Percentiles rank a stretch among this genome's conserved stretches.
phyloP scores from a whole-genome alignment of 768 basidiomycete genomes.

The Rubroboletus satanas region DNA sequence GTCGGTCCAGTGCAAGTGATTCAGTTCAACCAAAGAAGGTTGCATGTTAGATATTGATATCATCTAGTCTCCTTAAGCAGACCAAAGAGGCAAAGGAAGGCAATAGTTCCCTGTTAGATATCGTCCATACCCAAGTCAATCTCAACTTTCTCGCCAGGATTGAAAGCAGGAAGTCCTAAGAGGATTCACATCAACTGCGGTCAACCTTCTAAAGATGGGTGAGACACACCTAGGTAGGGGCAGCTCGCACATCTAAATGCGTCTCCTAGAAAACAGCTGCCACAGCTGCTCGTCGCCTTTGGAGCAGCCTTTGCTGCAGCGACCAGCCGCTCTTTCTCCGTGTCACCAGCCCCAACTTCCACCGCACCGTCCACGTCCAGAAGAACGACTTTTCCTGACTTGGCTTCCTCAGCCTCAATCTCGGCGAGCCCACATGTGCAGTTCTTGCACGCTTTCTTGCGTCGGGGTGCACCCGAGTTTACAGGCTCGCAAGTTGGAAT shows the following conservation, averaged over 20 bases:
- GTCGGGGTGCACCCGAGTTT: slow-evolving; percentile 45
- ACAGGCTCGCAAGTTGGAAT: slow-evolving; percentile 73
- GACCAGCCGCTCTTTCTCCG: slow-evolving; percentile 62
- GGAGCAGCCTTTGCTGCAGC: slow-evolving; percentile 67
- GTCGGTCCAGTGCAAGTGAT: not conserved
- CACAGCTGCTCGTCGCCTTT: slow-evolving; percentile 94
- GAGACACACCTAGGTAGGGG: slow-evolving; percentile 86
- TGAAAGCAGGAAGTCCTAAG: slow-evolving; percentile 94
- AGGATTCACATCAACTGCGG: slow-evolving; percentile 6
- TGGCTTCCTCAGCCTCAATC: slow-evolving; percentile 79
- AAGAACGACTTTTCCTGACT: slow-evolving; percentile 57
- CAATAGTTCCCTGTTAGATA: slow-evolving; percentile 42
- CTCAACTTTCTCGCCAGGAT: slow-evolving; percentile 97
- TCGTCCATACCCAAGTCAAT: slow-evolving; percentile 89
- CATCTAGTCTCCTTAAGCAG: not conserved
- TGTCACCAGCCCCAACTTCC: slow-evolving; percentile 51
- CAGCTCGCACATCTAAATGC: slow-evolving; percentile 96
- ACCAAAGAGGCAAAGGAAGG: not conserved
- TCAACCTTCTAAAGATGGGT: slow-evolving; percentile 1
- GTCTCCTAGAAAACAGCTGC: slow-evolving; percentile 95
- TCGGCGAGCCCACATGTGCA: slow-evolving; percentile 97
- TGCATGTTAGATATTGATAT: slow-evolving; percentile 4
- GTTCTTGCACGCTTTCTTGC: slow-evolving; percentile 92
- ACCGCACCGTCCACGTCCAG: slow-evolving; percentile 58
- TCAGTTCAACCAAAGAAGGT: not conserved